These are phyloP conservation scores for Lentinula aciculospora DNA, from an alignment of 768 basidiomycete genomes.

Conservation along the genomic window DNA sequence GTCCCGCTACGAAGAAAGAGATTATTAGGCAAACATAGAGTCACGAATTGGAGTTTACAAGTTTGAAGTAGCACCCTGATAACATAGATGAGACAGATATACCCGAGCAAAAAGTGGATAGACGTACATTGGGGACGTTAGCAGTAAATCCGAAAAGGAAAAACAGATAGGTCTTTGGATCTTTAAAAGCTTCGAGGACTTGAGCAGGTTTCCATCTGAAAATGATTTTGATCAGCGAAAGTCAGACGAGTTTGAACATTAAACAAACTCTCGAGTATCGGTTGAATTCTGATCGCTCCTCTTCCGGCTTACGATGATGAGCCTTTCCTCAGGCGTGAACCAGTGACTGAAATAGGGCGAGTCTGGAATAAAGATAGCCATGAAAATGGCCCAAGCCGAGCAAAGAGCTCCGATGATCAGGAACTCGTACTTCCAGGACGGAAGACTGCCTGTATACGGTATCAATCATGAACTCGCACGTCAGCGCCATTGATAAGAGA, in stretches of 20 bases:
- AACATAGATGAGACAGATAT: not conserved
- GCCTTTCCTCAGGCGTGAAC: constrained; percentile 24
- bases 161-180: constrained; percentile 27
- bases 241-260: not conserved
- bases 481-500: too few species aligned
- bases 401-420: constrained; percentile 28
- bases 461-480: not conserved
- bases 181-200: constrained; percentile 21
- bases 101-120: not conserved
- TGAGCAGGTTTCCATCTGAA: constrained; percentile 14
- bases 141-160: constrained; percentile 24
- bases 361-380: constrained; percentile 27
- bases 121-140: constrained; percentile 18
- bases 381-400: constrained; percentile 20
- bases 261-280: constrained; percentile 19
- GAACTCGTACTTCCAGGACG: constrained; percentile 15
- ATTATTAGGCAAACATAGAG: too few species aligned
- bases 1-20: constrained; percentile 14
- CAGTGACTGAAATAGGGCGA: constrained; percentile 25
- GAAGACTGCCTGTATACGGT: not conserved
- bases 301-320: constrained; percentile 28
- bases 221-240: not conserved
- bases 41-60: constrained; percentile 11
- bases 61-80: constrained; percentile 21
- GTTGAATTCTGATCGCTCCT: constrained; percentile 21